Conservation (phyloP, 805 yeast genomes). For the Yamadazyma takamatsuzukensis region DNA sequence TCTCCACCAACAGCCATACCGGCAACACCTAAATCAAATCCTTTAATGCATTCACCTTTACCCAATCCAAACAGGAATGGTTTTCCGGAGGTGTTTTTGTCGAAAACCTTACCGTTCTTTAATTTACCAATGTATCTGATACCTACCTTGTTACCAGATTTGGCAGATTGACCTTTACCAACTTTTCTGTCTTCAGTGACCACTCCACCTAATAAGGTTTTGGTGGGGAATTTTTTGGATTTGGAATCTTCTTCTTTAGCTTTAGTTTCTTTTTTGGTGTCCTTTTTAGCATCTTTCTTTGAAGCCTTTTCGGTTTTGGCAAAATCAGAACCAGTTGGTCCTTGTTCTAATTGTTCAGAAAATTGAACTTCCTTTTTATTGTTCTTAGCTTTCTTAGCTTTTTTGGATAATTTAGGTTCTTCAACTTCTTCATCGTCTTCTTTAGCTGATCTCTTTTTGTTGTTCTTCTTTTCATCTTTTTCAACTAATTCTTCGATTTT, state of each 20-base stretch:
- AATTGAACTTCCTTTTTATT: constrained; percentile 79
- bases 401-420: constrained; percentile 22
- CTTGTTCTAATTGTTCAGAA: constrained; percentile 88
- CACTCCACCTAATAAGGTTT: constrained; percentile 90
- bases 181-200: constrained; percentile 85
- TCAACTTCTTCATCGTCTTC: constrained; percentile 28
- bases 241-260: constrained; percentile 16
- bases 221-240: constrained; percentile 54
- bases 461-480: constrained; percentile 43
- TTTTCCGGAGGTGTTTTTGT: constrained; percentile 95
- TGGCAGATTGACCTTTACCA: constrained; percentile 87
- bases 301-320: constrained; percentile 21
- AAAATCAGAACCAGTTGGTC: constrained; percentile 65
- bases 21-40: constrained; percentile 97
- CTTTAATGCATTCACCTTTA: constrained; percentile 97
- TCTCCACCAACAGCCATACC: constrained; percentile 99
- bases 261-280: constrained; percentile 21
- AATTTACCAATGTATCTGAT: constrained; percentile 98
- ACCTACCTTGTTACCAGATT: constrained; percentile 86
- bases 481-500: constrained; percentile 73
- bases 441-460: constrained; percentile 34
- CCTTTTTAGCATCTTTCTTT: constrained; percentile 25
- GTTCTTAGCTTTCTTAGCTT: constrained; percentile 32
- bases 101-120: constrained; percentile 93
- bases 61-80: constrained; percentile 91